Base-by-base conservation (phyloP, 148 eudicot species). In the Nepenthes gracilis region DNA sequence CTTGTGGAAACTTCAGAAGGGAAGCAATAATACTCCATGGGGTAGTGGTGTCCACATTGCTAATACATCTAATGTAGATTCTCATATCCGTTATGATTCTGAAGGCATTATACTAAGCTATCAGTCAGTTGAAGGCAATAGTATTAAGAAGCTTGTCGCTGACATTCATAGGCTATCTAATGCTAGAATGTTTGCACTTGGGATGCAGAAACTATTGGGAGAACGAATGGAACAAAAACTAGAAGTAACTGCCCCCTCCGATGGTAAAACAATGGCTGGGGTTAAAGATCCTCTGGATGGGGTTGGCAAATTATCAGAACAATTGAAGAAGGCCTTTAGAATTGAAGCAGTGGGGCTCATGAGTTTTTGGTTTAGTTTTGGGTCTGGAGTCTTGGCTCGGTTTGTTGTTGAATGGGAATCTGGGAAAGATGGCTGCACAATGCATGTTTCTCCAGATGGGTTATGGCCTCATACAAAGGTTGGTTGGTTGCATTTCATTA, bases 401-500 rank as follows among this genome's bases (percentile, higher is more conserved):
- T 94, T 94, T 83, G 97, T 94, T 43, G 93, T 94, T 43, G 97
- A 94, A 73, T 94, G 99, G 99, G 97, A 89, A 66, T 78, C 95
- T 59, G 87, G 92, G 63, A 86, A 74, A 82, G 95, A 87, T 66
- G 99, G 99, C 47, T 94, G 99, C 76, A 89, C 95, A 2, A 89
- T 94, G 99, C 99, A 89, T 81, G 97, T 94, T 66, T 84, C 97
- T 50, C 99, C 99, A 34, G 97, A 94, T 68, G 95, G 87, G 66
- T 95, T 89, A 49, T 94, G 97, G 99, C 99, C 97, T 45, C 97
- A 89, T 74, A 94, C 99, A 14, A 94, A 94, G 99, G 90, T 71
- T 59, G 67, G 58, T 33, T 11, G 45, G 11, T 49, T 1, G 6
- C 53, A 45, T 10, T 49, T n/a, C 13, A 49, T 49, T 6, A 49